Evolutionary conservation across 768 basidiomycete species (phyloP).

Genomic region (Boletus fagicola): DNA sequence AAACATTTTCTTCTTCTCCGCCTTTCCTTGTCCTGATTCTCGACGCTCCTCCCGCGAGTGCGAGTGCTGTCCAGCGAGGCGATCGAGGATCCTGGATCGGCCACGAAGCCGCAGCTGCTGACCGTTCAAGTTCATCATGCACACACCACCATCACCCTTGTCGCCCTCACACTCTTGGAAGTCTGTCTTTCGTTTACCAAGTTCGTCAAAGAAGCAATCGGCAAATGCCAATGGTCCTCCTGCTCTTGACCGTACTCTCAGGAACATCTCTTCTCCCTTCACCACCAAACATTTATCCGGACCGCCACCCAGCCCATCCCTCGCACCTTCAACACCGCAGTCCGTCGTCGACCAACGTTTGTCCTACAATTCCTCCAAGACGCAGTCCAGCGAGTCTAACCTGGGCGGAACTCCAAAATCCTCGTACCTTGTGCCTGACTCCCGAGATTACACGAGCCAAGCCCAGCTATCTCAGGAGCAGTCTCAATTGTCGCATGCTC

Average conservation of each 20-base stretch:
- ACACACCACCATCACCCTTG: slow-evolving; percentile 22
- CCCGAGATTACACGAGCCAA: slow-evolving; percentile 11
- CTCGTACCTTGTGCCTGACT: slow-evolving; percentile 31
- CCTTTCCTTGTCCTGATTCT: slow-evolving; percentile 4
- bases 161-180: slow-evolving; percentile 52
- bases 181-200: slow-evolving; percentile 69
- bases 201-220: slow-evolving; percentile 58
- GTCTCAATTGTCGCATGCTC: slow-evolving; percentile 6
- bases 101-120: slow-evolving; percentile 13
- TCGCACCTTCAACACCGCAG: slow-evolving; percentile 53
- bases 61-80: not conserved
- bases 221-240: slow-evolving; percentile 38
- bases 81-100: slow-evolving; percentile 29
- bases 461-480: slow-evolving; percentile 10
- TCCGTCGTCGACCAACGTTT: slow-evolving; percentile 60
- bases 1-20: slow-evolving; percentile 18
- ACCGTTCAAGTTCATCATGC: slow-evolving; percentile 19
- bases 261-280: slow-evolving; percentile 27
- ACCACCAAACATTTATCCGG: slow-evolving; percentile 18
- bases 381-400: slow-evolving; percentile 72
- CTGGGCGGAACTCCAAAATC: slow-evolving; percentile 33
- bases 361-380: slow-evolving; percentile 77
- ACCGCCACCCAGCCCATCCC: slow-evolving; percentile 45
- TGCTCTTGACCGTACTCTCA: slow-evolving; percentile 47
- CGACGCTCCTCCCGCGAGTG: slow-evolving; percentile 14